A percentile compares a stretch with the other conserved stretches of the same genome.
Conservation (phyloP, 495 filamentous ascomycete genomes). For the Amphirosellinia nigrospora region DNA sequence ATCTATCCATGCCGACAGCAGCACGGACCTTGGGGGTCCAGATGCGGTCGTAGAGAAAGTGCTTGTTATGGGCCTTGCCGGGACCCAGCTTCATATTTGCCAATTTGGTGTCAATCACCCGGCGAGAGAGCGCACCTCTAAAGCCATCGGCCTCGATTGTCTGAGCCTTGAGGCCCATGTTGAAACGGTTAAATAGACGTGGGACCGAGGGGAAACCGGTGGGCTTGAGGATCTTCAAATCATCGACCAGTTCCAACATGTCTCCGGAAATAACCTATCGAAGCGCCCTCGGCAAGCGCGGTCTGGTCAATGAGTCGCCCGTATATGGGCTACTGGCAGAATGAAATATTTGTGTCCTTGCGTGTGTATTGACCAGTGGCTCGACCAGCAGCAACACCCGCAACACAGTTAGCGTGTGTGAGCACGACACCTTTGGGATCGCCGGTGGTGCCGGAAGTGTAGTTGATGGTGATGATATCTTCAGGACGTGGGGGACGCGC, state of each 20-base stretch:
- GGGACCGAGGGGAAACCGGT: constrained; percentile 89
- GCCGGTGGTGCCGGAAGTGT: constrained; percentile 95
- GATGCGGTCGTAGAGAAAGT: constrained; percentile 88
- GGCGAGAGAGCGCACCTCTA: constrained; percentile 80
- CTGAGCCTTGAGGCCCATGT: constrained; percentile 73
- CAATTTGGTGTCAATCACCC: constrained; percentile 79
- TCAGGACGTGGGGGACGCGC: constrained; percentile 72
- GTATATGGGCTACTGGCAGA: constrained; percentile 93
- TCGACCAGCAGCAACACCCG: constrained; percentile 67
- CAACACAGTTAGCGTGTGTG: constrained; percentile 80
- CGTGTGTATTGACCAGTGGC: constrained; percentile 53
- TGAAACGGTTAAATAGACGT: constrained; percentile 91
- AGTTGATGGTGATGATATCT: constrained; percentile 93
- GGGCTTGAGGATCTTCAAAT: constrained; percentile 85
- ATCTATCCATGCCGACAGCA: constrained; percentile 78
- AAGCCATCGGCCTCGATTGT: constrained; percentile 81
- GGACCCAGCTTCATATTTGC: constrained; percentile 73
- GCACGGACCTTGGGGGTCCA: constrained; percentile 89
- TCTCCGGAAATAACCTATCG: constrained; percentile 96
- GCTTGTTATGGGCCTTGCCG: constrained; percentile 76
- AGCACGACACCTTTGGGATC: constrained; percentile 92
- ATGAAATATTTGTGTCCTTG: constrained; percentile 75
- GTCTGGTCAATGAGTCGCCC: constrained; percentile 82
- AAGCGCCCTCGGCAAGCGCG: constrained; percentile 71
- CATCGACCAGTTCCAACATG: constrained; percentile 84